Conservation (phyloP, 768 basidiomycete species). For the Steccherinum ochraceum region DNA sequence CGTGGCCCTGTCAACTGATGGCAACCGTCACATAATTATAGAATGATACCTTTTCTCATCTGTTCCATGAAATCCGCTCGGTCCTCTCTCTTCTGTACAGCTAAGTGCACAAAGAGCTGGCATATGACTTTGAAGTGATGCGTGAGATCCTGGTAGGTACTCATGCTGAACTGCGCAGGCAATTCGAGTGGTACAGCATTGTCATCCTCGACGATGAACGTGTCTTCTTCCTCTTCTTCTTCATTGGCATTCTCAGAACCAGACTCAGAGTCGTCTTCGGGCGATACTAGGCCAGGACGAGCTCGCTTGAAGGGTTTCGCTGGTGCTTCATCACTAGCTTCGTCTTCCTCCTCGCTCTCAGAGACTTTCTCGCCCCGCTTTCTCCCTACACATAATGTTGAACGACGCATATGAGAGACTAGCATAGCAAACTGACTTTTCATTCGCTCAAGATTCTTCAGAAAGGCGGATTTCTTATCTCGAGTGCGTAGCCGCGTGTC, state of each 20-base stretch:
- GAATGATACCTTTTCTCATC: slow-evolving; percentile 39
- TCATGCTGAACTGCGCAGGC: slow-evolving; percentile 80
- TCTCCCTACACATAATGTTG: slow-evolving; percentile 28
- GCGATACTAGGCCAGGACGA: slow-evolving; percentile 10
- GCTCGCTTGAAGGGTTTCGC: slow-evolving; percentile 16
- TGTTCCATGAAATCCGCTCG: slow-evolving; percentile 50
- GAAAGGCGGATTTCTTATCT: slow-evolving; percentile 52
- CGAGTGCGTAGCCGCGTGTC: slow-evolving; percentile 56
- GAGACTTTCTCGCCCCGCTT: slow-evolving; percentile 34
- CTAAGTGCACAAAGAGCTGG: slow-evolving; percentile 81
- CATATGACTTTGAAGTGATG: slow-evolving; percentile 86
- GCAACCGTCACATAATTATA: slow-evolving; percentile 1
- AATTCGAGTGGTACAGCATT: slow-evolving; percentile 35
- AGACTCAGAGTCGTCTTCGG: slow-evolving; percentile 20
- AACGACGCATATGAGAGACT: background rate
- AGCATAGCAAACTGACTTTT: slow-evolving; percentile 40
- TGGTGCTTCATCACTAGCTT: slow-evolving; percentile 10
- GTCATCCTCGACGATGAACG: slow-evolving; percentile 65
- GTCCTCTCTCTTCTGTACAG: slow-evolving; percentile 47
- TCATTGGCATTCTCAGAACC: slow-evolving; percentile 24
- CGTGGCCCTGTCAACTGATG: slow-evolving; percentile 20
- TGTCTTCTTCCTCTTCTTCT: slow-evolving; percentile 26
- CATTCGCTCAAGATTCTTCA: slow-evolving; percentile 57
- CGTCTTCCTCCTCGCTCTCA: slow-evolving; percentile 18
- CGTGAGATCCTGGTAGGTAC: slow-evolving; percentile 64